A percentile compares a stretch with the other conserved stretches of the same genome.
These are phyloP conservation scores for Lycium barbarum DNA, from an alignment of 257 asterid genomes.

Conservation along the genomic window DNA sequence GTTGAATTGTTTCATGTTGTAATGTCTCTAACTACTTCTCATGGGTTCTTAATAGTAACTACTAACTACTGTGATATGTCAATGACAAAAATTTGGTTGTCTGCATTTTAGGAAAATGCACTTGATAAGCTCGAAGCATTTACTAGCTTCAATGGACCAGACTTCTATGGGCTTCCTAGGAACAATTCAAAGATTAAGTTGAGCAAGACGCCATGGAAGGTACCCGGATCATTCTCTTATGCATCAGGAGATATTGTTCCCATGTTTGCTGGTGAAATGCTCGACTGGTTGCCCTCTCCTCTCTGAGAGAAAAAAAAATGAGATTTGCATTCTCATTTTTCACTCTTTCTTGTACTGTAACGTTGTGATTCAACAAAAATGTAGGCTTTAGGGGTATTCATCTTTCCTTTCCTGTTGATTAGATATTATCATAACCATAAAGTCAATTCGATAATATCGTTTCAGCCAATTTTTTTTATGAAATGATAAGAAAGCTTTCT, in stretches of 20 bases:
- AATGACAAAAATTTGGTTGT: not conserved
- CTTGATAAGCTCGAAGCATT: slow-evolving; percentile 90
- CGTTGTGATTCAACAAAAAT: not conserved
- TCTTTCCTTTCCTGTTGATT: not conserved
- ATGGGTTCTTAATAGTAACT: not conserved
- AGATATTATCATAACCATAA: not conserved
- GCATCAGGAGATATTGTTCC: slow-evolving; percentile 73
- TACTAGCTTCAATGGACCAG: slow-evolving; percentile 95
- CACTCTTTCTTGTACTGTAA: not conserved
- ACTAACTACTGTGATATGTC: not conserved
- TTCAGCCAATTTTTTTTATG: not conserved
- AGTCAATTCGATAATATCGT: not conserved
- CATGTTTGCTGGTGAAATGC: slow-evolving; percentile 87
- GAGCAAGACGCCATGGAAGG: slow-evolving; percentile 78
- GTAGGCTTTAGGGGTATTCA: not conserved
- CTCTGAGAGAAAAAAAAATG: slow-evolving; percentile 23
- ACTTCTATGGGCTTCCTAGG: slow-evolving; percentile 86
- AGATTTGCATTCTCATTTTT: not conserved
- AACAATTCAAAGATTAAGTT: slow-evolving; percentile 68
- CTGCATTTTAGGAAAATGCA: slow-evolving; percentile 66
- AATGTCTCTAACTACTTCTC: not conserved
- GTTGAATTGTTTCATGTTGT: not conserved
- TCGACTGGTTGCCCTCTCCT: slow-evolving; percentile 71
- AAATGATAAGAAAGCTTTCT: not conserved
- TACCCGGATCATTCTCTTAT: slow-evolving; percentile 69